Evolutionary conservation across 192 early-diverging fungal species (phyloP).

Genomic region (Obelidium mucronatum): DNA sequence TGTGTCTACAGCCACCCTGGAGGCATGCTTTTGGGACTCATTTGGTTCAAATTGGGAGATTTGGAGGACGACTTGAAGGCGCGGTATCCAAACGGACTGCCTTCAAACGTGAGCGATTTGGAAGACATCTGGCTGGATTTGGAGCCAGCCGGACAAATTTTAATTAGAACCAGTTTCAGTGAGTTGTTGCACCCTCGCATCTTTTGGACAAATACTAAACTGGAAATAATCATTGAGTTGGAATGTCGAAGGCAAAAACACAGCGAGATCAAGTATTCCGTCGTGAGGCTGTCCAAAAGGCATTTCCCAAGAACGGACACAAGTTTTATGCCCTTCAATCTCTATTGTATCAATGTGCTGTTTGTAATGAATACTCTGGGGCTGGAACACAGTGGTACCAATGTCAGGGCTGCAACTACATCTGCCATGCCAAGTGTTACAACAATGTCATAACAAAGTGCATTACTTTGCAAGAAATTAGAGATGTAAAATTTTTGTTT

Average conservation of each 20-base stretch:
- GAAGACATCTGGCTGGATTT: slow-evolving; percentile 88
- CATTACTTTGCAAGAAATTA: slow-evolving; percentile 59
- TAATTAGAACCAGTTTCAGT: slow-evolving; percentile 85
- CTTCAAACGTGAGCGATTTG: slow-evolving; percentile 53
- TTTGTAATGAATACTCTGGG: slow-evolving; percentile 92
- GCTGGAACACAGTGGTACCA: slow-evolving; percentile 76
- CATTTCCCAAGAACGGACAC: slow-evolving; percentile 80
- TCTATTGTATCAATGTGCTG: slow-evolving; percentile 94
- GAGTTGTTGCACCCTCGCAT: slow-evolving; percentile 16
- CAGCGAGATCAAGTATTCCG: slow-evolving; percentile 43
- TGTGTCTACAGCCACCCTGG: slow-evolving; percentile 71
- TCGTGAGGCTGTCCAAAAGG: slow-evolving; percentile 60
- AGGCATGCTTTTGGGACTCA: slow-evolving; percentile 73
- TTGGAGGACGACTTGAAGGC: slow-evolving; percentile 83
- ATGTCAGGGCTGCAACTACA: slow-evolving; percentile 94
- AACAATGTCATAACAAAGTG: slow-evolving; percentile 92
- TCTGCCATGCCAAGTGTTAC: slow-evolving; percentile 89
- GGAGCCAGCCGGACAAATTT: slow-evolving; percentile 92
- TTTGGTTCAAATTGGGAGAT: slow-evolving; percentile 93
- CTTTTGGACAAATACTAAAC: not conserved
- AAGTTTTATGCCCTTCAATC: slow-evolving; percentile 86
- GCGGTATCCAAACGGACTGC: slow-evolving; percentile 39
- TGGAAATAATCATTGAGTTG: slow-evolving; percentile 12
- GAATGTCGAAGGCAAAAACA: slow-evolving; percentile 44
- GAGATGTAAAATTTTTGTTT: slow-evolving; percentile 10